phyloP scores from a whole-genome alignment of 306 rosid species.

The Calophaca sinica region DNA sequence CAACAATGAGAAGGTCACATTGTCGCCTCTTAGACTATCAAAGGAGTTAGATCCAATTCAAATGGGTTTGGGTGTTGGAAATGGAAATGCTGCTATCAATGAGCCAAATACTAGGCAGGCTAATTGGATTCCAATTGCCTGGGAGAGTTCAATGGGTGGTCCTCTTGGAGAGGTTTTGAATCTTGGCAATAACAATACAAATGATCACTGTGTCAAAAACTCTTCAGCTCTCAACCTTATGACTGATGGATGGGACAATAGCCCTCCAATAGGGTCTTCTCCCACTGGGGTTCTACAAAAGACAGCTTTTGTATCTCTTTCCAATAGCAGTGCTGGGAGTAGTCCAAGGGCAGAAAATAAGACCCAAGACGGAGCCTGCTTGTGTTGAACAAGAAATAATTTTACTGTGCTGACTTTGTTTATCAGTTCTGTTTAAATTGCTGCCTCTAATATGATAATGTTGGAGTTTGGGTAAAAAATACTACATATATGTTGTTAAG shows the following conservation, averaged over 20 bases:
- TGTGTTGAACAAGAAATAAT: background rate
- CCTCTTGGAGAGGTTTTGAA: slow-evolving; percentile 90
- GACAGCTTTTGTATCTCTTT: slow-evolving; percentile 71
- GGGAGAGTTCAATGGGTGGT: slow-evolving; percentile 84
- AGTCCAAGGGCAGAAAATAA: slow-evolving; percentile 81
- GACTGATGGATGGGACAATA: slow-evolving; percentile 68
- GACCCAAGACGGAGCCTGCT: slow-evolving; percentile 62
- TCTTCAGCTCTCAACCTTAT: slow-evolving; percentile 78
- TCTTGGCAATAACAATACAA: slow-evolving; percentile 46
- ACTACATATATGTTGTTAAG: no score
- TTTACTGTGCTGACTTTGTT: background rate
- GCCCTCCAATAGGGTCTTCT: slow-evolving; percentile 77
- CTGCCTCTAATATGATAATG: no score
- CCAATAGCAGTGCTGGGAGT: slow-evolving; percentile 88
- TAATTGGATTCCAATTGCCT: slow-evolving; percentile 77
- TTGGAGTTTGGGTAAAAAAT: no score
- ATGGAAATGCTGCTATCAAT: background rate
- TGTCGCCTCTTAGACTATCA: slow-evolving; percentile 69
- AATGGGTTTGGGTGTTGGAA: slow-evolving; percentile 61
- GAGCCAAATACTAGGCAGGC: slow-evolving; percentile 49
- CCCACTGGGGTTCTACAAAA: slow-evolving; percentile 86
- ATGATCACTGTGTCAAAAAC: slow-evolving; percentile 51
- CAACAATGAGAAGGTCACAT: slow-evolving; percentile 59
- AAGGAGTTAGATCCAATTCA: slow-evolving; percentile 61
- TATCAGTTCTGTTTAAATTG: slow-evolving; percentile 3